These are phyloP conservation scores for Lachancea dasiensis DNA, from an alignment of 805 yeast species.

Conservation along the genomic window DNA sequence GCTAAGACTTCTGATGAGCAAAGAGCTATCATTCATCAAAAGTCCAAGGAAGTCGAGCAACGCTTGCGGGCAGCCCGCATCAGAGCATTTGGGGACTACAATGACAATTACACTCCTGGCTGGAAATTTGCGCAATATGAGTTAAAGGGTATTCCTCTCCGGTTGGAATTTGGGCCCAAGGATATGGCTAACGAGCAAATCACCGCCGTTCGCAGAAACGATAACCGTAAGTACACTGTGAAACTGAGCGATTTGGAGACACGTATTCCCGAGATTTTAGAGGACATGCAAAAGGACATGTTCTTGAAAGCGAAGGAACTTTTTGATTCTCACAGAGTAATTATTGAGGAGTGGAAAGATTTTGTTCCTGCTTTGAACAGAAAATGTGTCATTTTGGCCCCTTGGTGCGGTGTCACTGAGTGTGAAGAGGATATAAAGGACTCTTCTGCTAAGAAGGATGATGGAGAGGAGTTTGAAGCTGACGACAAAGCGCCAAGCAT, in stretches of 20 bases:
- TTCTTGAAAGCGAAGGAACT: constrained; percentile 73
- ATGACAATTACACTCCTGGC: constrained; percentile 95
- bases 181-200: constrained; percentile 78
- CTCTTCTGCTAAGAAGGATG: constrained; percentile 67
- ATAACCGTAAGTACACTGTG: constrained; percentile 66
- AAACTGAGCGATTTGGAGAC: constrained; percentile 58
- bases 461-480: constrained; percentile 77
- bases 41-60: constrained; percentile 64
- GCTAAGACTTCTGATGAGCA: constrained; percentile 75
- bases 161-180: constrained; percentile 95
- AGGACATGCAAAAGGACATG: constrained; percentile 71
- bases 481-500: constrained; percentile 97
- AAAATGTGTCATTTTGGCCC: constrained; percentile 85
- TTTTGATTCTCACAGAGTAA: constrained; percentile 77
- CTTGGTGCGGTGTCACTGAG: constrained; percentile 94
- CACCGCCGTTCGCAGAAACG: constrained; percentile 90
- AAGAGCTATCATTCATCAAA: constrained; percentile 59
- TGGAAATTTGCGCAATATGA: constrained; percentile 99
- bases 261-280: constrained; percentile 69
- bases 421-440: constrained; percentile 98
- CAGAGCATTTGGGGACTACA: constrained; percentile 78
- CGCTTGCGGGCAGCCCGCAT: constrained; percentile 56
- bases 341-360: constrained; percentile 81
- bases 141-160: constrained; percentile 89
- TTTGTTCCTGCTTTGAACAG: constrained; percentile 88